These are phyloP conservation scores for Pilasporangium apinafurcum DNA, from an alignment of 352 stramenopile species.

Conservation along the genomic window DNA sequence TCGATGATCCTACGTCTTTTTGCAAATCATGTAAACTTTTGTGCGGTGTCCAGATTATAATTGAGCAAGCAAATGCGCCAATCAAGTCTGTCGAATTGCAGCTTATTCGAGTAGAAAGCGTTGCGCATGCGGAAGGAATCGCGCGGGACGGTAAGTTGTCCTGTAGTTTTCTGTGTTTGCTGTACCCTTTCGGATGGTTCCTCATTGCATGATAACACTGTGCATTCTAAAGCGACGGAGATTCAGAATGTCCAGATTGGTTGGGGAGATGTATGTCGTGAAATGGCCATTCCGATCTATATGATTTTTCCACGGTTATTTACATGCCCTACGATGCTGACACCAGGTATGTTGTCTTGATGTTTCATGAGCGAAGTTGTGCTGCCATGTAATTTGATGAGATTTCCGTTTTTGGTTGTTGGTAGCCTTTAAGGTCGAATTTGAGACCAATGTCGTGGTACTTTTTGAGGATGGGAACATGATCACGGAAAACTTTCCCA, in stretches of 20 bases:
- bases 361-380: background rate
- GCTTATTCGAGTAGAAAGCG: slow-evolving; percentile 87
- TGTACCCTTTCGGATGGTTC: background rate
- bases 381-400: background rate
- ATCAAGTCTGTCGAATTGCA: slow-evolving; percentile 89
- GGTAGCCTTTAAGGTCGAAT: slow-evolving; percentile 88
- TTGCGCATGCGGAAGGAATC: slow-evolving; percentile 69
- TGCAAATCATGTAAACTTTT: background rate
- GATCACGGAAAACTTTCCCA: slow-evolving; percentile 87
- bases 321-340: slow-evolving; percentile 89
- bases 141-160: slow-evolving; percentile 58
- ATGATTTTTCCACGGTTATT: slow-evolving; percentile 93
- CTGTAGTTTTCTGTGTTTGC: background rate
- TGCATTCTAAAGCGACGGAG: slow-evolving; percentile 68
- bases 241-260: slow-evolving; percentile 94
- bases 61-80: slow-evolving; percentile 63
- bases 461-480: slow-evolving; percentile 90
- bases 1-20: too few relatives aligned
- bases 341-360: slow-evolving; percentile 28
- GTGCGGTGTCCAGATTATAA: slow-evolving; percentile 45
- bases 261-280: slow-evolving; percentile 84
- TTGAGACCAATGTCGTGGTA: slow-evolving; percentile 91
- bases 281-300: slow-evolving; percentile 91
- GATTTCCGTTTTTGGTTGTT: background rate
- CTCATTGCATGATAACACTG: background rate